Evolutionary conservation across 768 basidiomycete species (phyloP).

Genomic region (Tephrocybe sp.): DNA sequence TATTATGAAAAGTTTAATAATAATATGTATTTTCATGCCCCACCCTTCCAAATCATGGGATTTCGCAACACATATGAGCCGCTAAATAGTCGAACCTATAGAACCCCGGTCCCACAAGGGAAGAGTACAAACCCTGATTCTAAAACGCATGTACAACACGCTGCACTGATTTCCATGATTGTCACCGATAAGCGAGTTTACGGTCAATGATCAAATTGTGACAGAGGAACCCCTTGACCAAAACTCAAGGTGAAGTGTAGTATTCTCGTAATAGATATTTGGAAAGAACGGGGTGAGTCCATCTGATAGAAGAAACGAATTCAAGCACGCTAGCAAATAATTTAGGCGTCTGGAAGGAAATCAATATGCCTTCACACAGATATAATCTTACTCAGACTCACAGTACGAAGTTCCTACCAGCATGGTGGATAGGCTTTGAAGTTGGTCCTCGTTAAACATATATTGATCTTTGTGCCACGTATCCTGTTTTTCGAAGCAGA

Average conservation of each 20-base stretch:
- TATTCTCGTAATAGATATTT: too few species aligned
- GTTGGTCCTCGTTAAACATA: conserved; percentile 85
- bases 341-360: conserved; percentile 4
- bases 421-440: conserved; percentile 85
- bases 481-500: conserved; percentile 57
- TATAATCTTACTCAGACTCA: conserved; percentile 33
- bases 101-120: conserved; percentile 1
- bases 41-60: neutral
- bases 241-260: neutral
- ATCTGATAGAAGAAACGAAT: too few species aligned
- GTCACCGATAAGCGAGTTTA: conserved; percentile 19
- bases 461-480: conserved; percentile 91
- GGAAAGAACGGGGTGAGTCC: too few species aligned
- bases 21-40: too few species aligned
- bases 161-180: conserved; percentile 17
- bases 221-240: neutral
- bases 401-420: conserved; percentile 89
- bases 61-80: neutral
- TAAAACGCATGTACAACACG: conserved; percentile 21
- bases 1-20: too few species aligned
- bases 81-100: neutral
- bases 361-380: neutral
- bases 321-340: neutral
- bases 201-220: neutral
- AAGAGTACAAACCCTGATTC: conserved; percentile 11